Evolutionary conservation across 78 protist genomes (phyloP), one percentile per base, ranked within the genome.

Genomic region (Dictyostelium citrinum): DNA sequence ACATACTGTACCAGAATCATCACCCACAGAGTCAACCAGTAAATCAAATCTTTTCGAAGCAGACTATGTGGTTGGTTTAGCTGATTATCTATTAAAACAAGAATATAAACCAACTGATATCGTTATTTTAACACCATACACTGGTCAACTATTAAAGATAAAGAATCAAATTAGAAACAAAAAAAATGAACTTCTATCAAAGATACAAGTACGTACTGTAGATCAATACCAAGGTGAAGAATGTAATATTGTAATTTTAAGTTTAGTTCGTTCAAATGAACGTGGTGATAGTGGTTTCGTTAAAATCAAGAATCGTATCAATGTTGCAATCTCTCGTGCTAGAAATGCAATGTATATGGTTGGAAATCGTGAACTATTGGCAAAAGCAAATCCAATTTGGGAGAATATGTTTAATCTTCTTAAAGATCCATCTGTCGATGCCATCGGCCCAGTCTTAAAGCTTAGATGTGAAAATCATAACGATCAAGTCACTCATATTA

Each of bases 201-300:
- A 90, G n/a, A 67, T 75, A 46, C 27, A 79, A 14, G 22, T 97
- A 29, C 61, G 97, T 7, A 91, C 98, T 4, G 91, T 97, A 0
- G 98, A 97, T 90, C 96, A 96, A 61, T 97, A 84, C 60, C 98
- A 97, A 49, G 99, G 99, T 46, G 98, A 97, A 46, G 99, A 98
- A 71, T 45, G 74, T 4, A 84, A 85, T 35, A 35, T 97, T 33
- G 71, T 98, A 27, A 45, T 98, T 17, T 2, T 96, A 1, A 88
- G 96, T 8, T 24, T 61, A 9, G 98, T 97, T 49, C 88, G 99
- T 24, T 82, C 95, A 12, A 98, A 96, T 68, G 22, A 16, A 16
- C 24, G 71, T 12, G 80, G 91, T 14, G 58, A n/a, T 14, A 74
- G 85, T n/a, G 98, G 98, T 8, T 98, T 98, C 76, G 33, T 98